Evolutionary conservation across 768 basidiomycete species (phyloP), one percentile per base, ranked within the genome.

Genomic region (Naematelia aurantialba): DNA sequence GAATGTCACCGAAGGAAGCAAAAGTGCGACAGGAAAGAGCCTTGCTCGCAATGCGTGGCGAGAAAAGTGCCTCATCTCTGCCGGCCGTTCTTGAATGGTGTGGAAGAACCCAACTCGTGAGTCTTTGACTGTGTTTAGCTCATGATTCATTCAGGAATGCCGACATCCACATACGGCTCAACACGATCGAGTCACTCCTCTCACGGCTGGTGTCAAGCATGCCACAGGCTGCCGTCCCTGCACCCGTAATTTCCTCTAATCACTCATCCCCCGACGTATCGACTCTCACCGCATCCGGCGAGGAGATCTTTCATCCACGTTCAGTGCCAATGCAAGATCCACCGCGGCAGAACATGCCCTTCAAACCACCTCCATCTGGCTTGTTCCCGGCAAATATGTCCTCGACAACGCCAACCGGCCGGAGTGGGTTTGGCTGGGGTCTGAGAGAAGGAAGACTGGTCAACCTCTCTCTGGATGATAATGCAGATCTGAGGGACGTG

Each of bases 1-100:
- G 68, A 70, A 50, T 69, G 68, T 64, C 68, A 71, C 31, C 58
- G 75, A 12, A 51, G 75, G 24, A 76, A 76, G 59, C 75, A 76
- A 62, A 76, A 76, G 61, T 76, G 72, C 50, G 70, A 70, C 58
- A 53, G 70, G 42, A 67, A 70, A 56, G 64, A 76, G 56, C 75
- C 75, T 2, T 77, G 72, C 52, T 69, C 69, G 10, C 75, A 78
- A 52, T 77, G 77, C 58, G 72, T 78, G 13, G 74, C 73, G 4
- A 62, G 77, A 22, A 69, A 73, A 45, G 77, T 78, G 0, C 77
- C 77, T 0, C 75, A 78, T 60, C 70, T 78, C 2, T 78, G 77
- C 55, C 50, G 77, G 52, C 75, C 75, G 5, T 78, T 78, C 61
- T 58, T 78, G 34, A 77, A 76, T 58, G 75, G 75, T 3, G 72